Evolutionary conservation across 139 green algal species (phyloP).

Genomic region (Dunaliella primolecta): DNA sequence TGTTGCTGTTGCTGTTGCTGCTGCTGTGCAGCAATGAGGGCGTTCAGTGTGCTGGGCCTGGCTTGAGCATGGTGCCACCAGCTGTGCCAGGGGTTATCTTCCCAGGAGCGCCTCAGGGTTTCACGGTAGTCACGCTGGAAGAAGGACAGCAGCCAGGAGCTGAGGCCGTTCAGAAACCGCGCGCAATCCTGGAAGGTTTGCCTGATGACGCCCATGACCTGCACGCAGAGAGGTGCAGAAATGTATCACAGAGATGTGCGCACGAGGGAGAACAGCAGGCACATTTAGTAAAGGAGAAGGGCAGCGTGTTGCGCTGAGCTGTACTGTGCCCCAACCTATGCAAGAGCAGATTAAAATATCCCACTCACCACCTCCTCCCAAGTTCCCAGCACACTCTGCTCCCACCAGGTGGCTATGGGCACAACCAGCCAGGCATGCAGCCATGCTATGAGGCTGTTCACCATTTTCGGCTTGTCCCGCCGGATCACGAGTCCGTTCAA

Average conservation of each 20-base stretch:
- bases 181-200: slow-evolving; percentile 31
- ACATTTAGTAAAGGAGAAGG: no score
- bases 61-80: slow-evolving; percentile 23
- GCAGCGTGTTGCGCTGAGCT: no score
- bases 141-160: slow-evolving; percentile 28
- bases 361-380: background rate
- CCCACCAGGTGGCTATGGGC: background rate
- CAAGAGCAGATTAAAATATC: no score
- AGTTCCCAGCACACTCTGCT: background rate
- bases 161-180: slow-evolving; percentile 25
- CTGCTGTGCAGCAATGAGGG: slow-evolving; percentile 19
- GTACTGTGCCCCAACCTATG: no score
- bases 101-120: slow-evolving; percentile 22
- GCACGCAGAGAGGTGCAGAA: background rate
- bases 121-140: slow-evolving; percentile 34
- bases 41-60: slow-evolving; percentile 36
- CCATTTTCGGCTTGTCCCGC: no score
- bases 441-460: background rate
- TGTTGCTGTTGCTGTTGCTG: slow-evolving; percentile 1
- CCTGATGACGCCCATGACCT: slow-evolving; percentile 15
- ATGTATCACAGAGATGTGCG: no score
- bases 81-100: slow-evolving; percentile 36
- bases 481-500: no score
- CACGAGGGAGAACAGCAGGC: no score
- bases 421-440: background rate